Percentiles rank a stretch among this genome's conserved stretches.
phyloP scores from a whole-genome alignment of 2,329 filamentous ascomycete species.

The Trichophyton equinum region DNA sequence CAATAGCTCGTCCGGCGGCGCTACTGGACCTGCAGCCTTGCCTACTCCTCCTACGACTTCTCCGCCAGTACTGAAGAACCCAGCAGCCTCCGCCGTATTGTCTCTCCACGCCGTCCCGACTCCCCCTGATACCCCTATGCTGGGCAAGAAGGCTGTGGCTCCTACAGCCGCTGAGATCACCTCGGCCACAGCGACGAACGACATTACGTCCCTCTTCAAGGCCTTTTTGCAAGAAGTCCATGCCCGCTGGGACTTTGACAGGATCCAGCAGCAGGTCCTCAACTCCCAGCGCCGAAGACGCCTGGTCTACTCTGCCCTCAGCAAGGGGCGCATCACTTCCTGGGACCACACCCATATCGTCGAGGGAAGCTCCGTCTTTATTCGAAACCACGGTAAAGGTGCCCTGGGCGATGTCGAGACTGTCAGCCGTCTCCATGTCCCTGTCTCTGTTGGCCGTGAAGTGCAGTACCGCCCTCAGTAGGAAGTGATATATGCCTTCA shows the following conservation, averaged over 20 bases:
- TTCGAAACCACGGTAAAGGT: slow-evolving; percentile 45
- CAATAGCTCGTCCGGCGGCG: slow-evolving; percentile 27
- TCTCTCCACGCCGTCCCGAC: slow-evolving; percentile 17
- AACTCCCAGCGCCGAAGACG: slow-evolving; percentile 65
- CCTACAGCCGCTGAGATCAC: slow-evolving; percentile 24
- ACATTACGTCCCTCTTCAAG: slow-evolving; percentile 39
- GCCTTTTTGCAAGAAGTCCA: slow-evolving; percentile 63
- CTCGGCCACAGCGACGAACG: slow-evolving; percentile 31
- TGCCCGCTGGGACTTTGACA: slow-evolving; percentile 66
- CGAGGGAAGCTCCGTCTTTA: slow-evolving; percentile 50
- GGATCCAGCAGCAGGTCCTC: slow-evolving; percentile 62
- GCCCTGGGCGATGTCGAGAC: slow-evolving; percentile 31
- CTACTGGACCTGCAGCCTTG: slow-evolving; percentile 14
- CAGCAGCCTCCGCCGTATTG: slow-evolving; percentile 19
- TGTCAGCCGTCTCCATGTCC: slow-evolving; percentile 31
- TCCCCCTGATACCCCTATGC: slow-evolving; percentile 30
- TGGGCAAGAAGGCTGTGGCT: slow-evolving; percentile 24
- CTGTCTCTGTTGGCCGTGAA: slow-evolving; percentile 3
- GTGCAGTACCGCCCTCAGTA: slow-evolving; percentile 8
- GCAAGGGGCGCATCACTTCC: slow-evolving; percentile 59
- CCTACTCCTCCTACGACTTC: slow-evolving; percentile 23
- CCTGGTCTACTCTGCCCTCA: slow-evolving; percentile 68
- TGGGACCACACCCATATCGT: slow-evolving; percentile 72
- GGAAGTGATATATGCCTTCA: not conserved
- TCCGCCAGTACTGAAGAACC: slow-evolving; percentile 17